Percentiles rank a stretch among this genome's conserved stretches.
Evolutionary conservation across 1,139 yeast genomes (phyloP).

Genomic region (Blastobotrys elegans): DNA sequence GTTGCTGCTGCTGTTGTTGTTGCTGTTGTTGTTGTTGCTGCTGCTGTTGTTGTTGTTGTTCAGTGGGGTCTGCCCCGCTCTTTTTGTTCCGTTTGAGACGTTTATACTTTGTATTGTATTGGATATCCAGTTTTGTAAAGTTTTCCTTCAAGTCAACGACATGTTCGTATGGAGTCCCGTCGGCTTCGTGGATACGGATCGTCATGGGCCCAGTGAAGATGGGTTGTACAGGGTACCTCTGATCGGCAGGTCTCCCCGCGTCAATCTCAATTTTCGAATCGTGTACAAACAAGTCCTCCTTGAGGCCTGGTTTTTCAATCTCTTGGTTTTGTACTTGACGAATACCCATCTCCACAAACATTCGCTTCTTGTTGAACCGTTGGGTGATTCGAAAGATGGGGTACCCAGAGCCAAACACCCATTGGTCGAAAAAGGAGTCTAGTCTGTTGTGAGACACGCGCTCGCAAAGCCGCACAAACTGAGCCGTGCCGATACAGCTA

Average conservation of each 20-base stretch:
- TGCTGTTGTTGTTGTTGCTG: too few relatives aligned
- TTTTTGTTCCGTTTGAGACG: conserved; percentile 61
- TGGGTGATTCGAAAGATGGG: conserved; percentile 88
- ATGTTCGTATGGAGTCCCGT: conserved; percentile 99
- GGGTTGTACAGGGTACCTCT: conserved; percentile 24
- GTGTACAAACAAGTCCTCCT: conserved; percentile 36
- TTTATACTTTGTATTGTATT: conserved; percentile 85
- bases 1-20: conserved; percentile 46
- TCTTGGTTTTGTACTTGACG: conserved; percentile 81
- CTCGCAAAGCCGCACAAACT: conserved; percentile 89
- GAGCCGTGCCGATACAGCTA: conserved; percentile 73
- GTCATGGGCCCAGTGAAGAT: conserved; percentile 80
- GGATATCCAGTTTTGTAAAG: conserved; percentile 84
- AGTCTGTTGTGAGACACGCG: conserved; percentile 84
- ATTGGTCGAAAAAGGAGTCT: conserved; percentile 81
- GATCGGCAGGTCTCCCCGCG: conserved; percentile 17
- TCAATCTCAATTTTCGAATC: conserved; percentile 36
- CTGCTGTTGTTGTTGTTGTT: too few relatives aligned
- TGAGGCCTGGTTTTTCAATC: conserved; percentile 37
- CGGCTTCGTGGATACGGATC: conserved; percentile 93
- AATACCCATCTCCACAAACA: conserved; percentile 91
- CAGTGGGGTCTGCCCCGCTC: conserved; percentile 27
- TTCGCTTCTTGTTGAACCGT: conserved; percentile 85
- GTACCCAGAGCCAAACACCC: conserved; percentile 88
- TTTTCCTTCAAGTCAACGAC: conserved; percentile 86